Base-by-base conservation (phyloP, 148 eudicot species). In the Vaccinium darrowii region DNA sequence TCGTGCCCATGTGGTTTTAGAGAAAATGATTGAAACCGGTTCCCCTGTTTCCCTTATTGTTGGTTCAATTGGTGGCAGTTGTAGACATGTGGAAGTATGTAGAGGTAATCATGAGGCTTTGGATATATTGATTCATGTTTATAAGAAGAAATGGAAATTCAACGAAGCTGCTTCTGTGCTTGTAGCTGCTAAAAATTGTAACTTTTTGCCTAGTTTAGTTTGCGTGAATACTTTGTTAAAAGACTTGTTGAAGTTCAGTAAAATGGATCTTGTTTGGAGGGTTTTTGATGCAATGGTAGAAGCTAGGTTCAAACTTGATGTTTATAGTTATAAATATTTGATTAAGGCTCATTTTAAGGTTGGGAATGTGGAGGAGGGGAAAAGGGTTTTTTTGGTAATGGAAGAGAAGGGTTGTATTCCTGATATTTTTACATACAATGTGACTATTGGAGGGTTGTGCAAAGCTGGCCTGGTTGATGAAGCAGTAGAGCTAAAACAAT, bases 151-250 rank as follows among this genome's bases (percentile, higher is more conserved):
- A 81, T 91, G 90, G 49, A 80, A 84, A 80, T 84, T 91, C 75
- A 81, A 88, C 75, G 97, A 94, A 73, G 97, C 95, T 86, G 93
- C 86, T 88, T 80, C 76, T 79, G 84, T 93, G 33, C 87, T 96
- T 30, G 88, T 91, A 63, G 91, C 82, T 83, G 87, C 83, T 73
- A 90, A 76, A 72, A 82, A 84, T 84, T 58, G 85, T 75, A 85
- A 27, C 8, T 86, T 88, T 88, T 84, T 83, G 53, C 94, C 96
- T 62, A 93, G 93, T 84, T 88, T 91, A 87, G 87, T 93, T 47
- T 93, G 94, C 86, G 91, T 93, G 88, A 94, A 93, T 90, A 87
- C 92, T 43, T 85, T 94, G 85, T 84, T 96, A 87, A 92, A 88
- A 75, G 97, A 96, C 83, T 90, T 94, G 84, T 71, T 94, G 81